Evolutionary conservation across 306 rosid species (phyloP), one percentile per base, ranked within the genome.

Genomic region (Cyclanthera cordifolia): DNA sequence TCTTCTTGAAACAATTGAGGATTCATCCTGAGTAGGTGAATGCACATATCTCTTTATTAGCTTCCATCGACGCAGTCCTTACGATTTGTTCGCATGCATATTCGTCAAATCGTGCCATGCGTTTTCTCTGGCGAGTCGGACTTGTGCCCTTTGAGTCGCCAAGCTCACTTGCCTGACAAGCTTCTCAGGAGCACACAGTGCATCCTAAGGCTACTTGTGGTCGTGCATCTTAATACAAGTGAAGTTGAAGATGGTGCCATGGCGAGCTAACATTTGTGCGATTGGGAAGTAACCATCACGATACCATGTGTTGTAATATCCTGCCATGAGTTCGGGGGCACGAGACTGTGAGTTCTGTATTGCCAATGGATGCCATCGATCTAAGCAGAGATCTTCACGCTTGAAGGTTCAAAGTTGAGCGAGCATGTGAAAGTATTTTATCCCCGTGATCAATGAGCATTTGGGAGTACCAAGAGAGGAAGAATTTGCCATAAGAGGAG

Each of bases 281-380:
- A 94, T 85, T 0, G 97, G 97, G 32, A 86, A 72, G 84, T 94
- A 94, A 3, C 99, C 99, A 1, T 94, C 97, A 0, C 68, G 88
- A 73, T 70, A 70, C 0, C 96, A 82, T 56, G 99, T 94, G 87
- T 94, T 94, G 82, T 90, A 94, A 47, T 94, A 94, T 17, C 99
- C 99, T 17, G 99, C 99, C 1, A 96, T 94, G 75, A 94, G 97
- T 74, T 94, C 99, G 0, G 99, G 91, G 19, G 99, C 99, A 5
- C 90, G 99, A 51, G 99, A 94, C 37, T 91, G 83, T 91, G 83
- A 51, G 95, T 27, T 19, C 99, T 96, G 2, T 90, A 94, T 46
- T 94, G 99, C 99, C 99, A 94, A 79, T 94, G 99, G 66, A 94
- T 90, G 45, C 99, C 99, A 1, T 97, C 87, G 19, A 94, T 23